These are phyloP conservation scores for Bacterosira constricta DNA, from an alignment of 108 stramenopile species.

Conservation along the genomic window DNA sequence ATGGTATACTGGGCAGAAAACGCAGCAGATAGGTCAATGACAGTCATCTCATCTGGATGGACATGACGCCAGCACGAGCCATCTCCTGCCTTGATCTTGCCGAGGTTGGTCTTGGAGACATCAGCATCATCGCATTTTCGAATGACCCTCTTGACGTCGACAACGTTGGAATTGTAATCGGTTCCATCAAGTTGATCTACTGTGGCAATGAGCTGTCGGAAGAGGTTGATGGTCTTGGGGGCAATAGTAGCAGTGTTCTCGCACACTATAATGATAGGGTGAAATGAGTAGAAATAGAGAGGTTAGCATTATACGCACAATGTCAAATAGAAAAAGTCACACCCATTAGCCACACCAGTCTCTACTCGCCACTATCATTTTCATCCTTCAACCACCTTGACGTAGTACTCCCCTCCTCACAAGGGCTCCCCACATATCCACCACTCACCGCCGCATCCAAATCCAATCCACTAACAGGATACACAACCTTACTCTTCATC, in stretches of 20 bases:
- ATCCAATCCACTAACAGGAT: constrained; percentile 20
- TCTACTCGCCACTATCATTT: no score
- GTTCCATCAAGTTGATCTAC: not conserved
- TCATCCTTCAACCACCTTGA: no score
- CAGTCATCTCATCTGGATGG: constrained; percentile 28
- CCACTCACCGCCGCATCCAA: no score
- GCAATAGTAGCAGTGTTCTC: constrained; percentile 19
- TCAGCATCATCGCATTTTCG: constrained; percentile 10
- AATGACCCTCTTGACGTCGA: constrained; percentile 22
- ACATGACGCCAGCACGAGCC: constrained; percentile 39
- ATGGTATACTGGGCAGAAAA: no score
- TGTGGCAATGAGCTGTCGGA: constrained; percentile 27
- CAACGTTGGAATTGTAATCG: constrained; percentile 36
- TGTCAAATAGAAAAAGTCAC: no score
- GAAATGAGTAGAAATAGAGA: no score
- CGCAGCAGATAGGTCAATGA: constrained; percentile 45
- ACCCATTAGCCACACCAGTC: no score
- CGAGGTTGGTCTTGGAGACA: constrained; percentile 11
- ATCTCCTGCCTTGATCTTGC: constrained; percentile 14
- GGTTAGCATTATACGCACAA: no score
- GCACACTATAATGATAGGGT: no score
- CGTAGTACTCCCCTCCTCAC: no score
- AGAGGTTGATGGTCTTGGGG: constrained; percentile 3
- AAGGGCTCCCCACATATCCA: no score
- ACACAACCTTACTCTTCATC: constrained; percentile 13